A percentile compares a stretch with the other conserved stretches of the same genome.
phyloP scores from a whole-genome alignment of 1,284 basidiomycete genomes.

The Sanghuangporus baumii region DNA sequence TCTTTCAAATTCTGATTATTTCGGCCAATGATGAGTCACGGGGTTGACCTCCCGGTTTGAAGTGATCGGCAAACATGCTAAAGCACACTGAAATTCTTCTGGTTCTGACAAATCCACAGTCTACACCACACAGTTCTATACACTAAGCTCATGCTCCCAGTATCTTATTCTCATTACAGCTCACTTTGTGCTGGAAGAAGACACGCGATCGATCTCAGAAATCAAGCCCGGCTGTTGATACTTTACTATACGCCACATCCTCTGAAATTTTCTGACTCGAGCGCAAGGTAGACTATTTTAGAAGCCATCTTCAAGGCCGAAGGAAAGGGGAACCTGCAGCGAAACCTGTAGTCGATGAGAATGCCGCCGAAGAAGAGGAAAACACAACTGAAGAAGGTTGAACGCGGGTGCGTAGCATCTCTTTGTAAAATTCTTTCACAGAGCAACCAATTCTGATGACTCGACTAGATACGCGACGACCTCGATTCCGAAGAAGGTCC shows the following conservation, averaged over 20 bases:
- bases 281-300: background rate
- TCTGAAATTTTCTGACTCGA: background rate
- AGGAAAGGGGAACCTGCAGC: background rate
- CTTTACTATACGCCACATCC: background rate
- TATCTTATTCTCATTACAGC: background rate
- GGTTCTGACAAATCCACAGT: background rate
- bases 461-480: slow-evolving; percentile 69
- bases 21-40: background rate
- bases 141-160: slow-evolving; percentile 10
- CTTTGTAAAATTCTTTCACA: background rate
- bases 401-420: slow-evolving; percentile 39
- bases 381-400: slow-evolving; percentile 71
- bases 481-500: slow-evolving; percentile 79
- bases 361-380: slow-evolving; percentile 83
- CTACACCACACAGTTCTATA: background rate
- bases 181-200: background rate
- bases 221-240: background rate
- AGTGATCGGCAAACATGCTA: background rate
- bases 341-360: slow-evolving; percentile 26
- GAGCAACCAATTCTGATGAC: background rate
- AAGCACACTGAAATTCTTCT: background rate
- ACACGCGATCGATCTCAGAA: background rate
- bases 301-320: too few species aligned
- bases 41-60: background rate
- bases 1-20: background rate